These are phyloP conservation scores for Luzula sylvatica DNA, from an alignment of 176 grass and related monocot species.

Conservation along the genomic window DNA sequence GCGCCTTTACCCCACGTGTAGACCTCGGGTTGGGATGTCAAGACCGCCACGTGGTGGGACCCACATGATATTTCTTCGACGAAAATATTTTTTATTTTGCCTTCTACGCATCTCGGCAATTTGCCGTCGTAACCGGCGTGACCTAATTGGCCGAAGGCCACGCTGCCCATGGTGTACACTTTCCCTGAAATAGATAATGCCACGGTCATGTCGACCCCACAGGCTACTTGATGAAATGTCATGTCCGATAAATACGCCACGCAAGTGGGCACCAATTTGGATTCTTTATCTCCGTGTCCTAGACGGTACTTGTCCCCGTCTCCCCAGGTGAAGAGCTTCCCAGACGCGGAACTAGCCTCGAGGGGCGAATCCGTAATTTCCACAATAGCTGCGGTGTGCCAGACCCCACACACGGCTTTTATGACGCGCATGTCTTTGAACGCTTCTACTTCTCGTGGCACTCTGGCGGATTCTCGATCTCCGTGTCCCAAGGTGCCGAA, in stretches of 20 bases:
- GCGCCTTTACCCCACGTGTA: constrained; percentile 74
- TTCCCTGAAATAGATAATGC: constrained; percentile 40
- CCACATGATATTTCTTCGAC: constrained; percentile 71
- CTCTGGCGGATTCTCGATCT: constrained; percentile 33
- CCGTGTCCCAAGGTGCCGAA: constrained; percentile 73
- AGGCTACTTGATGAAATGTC: constrained; percentile 47
- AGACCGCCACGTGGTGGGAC: constrained; percentile 55
- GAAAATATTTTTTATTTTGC: constrained; percentile 36
- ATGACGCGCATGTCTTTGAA: constrained; percentile 44
- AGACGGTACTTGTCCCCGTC: constrained; percentile 64
- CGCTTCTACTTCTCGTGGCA: constrained; percentile 52
- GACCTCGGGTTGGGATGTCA: constrained; percentile 59
- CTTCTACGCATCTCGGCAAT: constrained; percentile 38
- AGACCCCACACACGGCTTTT: constrained; percentile 48
- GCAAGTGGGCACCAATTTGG: constrained; percentile 39
- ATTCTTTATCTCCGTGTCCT: constrained; percentile 52
- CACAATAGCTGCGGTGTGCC: constrained; percentile 64
- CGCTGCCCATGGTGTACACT: constrained; percentile 65
- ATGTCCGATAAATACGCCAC: constrained; percentile 35
- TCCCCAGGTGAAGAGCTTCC: constrained; percentile 67
- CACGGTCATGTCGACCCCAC: constrained; percentile 53
- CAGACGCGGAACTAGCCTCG: constrained; percentile 31
- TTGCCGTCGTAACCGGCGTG: constrained; percentile 40
- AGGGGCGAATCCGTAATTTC: constrained; percentile 36
- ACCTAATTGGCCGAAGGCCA: constrained; percentile 53